Base-by-base conservation (phyloP, 768 basidiomycete genomes). In the Leccinum aurantiacum region DNA sequence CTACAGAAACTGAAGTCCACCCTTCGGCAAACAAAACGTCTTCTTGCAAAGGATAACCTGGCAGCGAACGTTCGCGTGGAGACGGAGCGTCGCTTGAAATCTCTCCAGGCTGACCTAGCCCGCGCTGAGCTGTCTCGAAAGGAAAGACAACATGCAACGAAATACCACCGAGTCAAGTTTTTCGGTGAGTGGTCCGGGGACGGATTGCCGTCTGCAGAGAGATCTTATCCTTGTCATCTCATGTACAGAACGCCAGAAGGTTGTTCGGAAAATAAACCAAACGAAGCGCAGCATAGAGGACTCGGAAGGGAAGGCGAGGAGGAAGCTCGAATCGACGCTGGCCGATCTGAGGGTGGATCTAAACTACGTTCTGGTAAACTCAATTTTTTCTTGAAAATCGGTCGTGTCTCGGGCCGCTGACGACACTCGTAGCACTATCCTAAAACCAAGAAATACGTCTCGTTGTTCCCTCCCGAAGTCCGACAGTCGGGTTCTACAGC, bases 121-220 rank as follows among this genome's bases (percentile, higher is more conserved):
- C 80, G 78, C 57, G 89, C 89, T 0, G 86, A 90, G 73, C 67
- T 71, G 24, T 79, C 81, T 37, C 80, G 80, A 51, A 88, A 87
- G 70, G 91, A 93, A 73, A 84, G 89, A 50, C 77, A 86, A 47
- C 78, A 91, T 66, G 90, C 91, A 0, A 74, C 82, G 44, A 84
- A 84, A 62, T 98, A 98, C 73, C 94, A 95, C 66, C 93, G 87
- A 77, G 78, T 95, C 67, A 95, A 93, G 73, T 98, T 98, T 76
- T 97, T 98, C 63, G 95, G 94, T 95, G 62, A 64, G 80, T 41
- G 25, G 61, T 31, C 6, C 50, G 33, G 22, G 46, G 1, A 24
- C 27, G 19, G 33, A 4, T 19, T 14, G 19, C 4, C 4, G 41
- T 10, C 9, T 57, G 41, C 19, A 46, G 25, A 38, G 24, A 57